Evolutionary conservation across 352 stramenopile genomes (phyloP), one percentile per base, ranked within the genome.

Genomic region (Sclerospora graminicola): DNA sequence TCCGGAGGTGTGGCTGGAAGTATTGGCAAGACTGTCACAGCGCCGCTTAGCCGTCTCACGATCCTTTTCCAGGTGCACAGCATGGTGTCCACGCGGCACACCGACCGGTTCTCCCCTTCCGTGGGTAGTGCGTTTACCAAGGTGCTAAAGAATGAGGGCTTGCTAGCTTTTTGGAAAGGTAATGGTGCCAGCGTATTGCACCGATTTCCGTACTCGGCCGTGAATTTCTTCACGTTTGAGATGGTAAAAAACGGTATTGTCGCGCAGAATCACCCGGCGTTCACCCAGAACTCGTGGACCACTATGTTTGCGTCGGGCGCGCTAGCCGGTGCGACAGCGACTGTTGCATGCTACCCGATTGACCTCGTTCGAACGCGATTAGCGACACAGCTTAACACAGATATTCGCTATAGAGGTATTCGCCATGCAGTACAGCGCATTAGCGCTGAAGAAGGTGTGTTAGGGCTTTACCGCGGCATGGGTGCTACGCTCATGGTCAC

Each of bases 211-310:
- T 98, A 97, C 62, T 97, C 86, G 31, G 94, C 90, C 0, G 95
- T 98, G 48, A 98, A 98, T 47, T 98, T 98, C 61, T 97, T 91
- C 56, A 91, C 90, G 29, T 98, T 97, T 50, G 94, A 98, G 65
- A 76, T 88, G 74, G 50, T 93, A 71, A 89, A 82, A 77, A 69
- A 70, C 60, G 51, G 57, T 21, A 75, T 89, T 41, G 75, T 86
- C 38, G 60, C 72, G 16, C 64, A 82, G 34, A 50, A 84, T 39
- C 56, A 86, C 51, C 63, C 77, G 30, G 51, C 44, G 6, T 84
- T 95, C 48, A 69, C 80, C n/a, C 60, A 87, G 6, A 83, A 46
- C 32, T 77, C 69, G 36, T 84, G 70, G 64, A 82, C 58, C 11
- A 89, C 75, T 16, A 82, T 84, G 68, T 92, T 93, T 27, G 55